A percentile compares a stretch with the other conserved stretches of the same genome.
Conservation (phyloP, 805 yeast species). For the Candida ulmi region DNA sequence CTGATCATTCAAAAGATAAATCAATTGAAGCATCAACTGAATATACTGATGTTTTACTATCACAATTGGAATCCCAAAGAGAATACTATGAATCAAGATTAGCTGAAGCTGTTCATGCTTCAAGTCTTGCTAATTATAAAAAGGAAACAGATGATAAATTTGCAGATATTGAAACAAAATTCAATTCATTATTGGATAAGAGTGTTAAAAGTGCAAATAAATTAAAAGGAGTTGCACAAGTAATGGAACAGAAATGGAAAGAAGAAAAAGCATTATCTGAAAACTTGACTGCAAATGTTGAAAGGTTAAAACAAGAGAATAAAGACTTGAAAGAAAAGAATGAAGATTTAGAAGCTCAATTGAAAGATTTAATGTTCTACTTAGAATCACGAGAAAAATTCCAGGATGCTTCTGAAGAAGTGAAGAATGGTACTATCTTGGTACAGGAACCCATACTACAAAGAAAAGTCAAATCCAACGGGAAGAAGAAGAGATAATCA, state of each 20-base stretch:
- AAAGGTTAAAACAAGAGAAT: slow-evolving; percentile 27
- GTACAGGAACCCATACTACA: slow-evolving; percentile 21
- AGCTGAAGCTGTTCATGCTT: slow-evolving; percentile 24
- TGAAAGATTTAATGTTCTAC: slow-evolving; percentile 74
- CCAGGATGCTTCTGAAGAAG: slow-evolving; percentile 64
- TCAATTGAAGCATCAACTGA: slow-evolving; percentile 66
- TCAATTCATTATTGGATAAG: neutral
- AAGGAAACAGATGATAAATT: slow-evolving; percentile 11
- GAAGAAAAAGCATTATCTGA: slow-evolving; percentile 45
- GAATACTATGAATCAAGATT: slow-evolving; percentile 67
- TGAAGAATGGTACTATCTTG: slow-evolving; percentile 63
- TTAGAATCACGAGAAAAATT: slow-evolving; percentile 70
- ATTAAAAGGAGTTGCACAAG: slow-evolving; percentile 19
- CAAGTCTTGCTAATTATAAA: slow-evolving; percentile 7
- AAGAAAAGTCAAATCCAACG: neutral
- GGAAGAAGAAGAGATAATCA: neutral
- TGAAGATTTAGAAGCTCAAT: slow-evolving; percentile 53
- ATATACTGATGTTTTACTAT: slow-evolving; percentile 69
- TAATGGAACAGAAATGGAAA: slow-evolving; percentile 29
- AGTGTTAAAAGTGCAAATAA: slow-evolving; percentile 2
- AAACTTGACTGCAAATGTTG: slow-evolving; percentile 35
- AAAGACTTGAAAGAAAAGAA: slow-evolving; percentile 33
- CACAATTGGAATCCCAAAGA: slow-evolving; percentile 82
- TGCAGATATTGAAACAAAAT: slow-evolving; percentile 8
- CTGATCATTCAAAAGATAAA: slow-evolving; percentile 26